These are phyloP conservation scores for Pleurotus pulmonarius DNA, from an alignment of 768 basidiomycete species.

Conservation along the genomic window DNA sequence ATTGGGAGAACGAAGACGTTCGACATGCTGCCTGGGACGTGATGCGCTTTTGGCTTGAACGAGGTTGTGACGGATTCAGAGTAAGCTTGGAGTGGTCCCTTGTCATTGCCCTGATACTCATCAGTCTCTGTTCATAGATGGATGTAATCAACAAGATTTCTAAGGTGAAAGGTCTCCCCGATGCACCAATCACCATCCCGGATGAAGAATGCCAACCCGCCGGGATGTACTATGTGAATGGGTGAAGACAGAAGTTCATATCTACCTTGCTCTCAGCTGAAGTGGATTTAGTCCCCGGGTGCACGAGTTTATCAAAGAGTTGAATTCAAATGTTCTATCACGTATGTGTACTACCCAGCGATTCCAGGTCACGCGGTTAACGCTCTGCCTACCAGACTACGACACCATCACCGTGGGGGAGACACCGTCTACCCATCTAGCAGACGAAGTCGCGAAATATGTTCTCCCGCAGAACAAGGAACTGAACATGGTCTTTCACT, in stretches of 20 bases:
- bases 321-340: conserved; percentile 58
- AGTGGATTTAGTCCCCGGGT: conserved; percentile 46
- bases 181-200: conserved; percentile 56
- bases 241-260: no score
- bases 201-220: conserved; percentile 51
- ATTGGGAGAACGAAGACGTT: conserved; percentile 70
- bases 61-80: conserved; percentile 74
- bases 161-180: conserved; percentile 59
- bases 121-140: conserved; percentile 51
- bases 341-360: no score
- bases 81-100: no score
- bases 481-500: conserved; percentile 64
- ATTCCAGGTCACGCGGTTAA: no score
- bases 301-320: conserved; percentile 66
- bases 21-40: conserved; percentile 56
- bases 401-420: conserved; percentile 67
- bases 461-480: conserved; percentile 55
- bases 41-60: conserved; percentile 72
- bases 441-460: conserved; percentile 49
- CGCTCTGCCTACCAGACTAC: no score
- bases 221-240: conserved; percentile 53
- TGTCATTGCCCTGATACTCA: no score
- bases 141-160: conserved; percentile 70
- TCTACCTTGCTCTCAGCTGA: not conserved
- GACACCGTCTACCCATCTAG: conserved; percentile 53